Conservation (phyloP, 1,284 basidiomycete species). For the Ceratobasidium sp. region DNA sequence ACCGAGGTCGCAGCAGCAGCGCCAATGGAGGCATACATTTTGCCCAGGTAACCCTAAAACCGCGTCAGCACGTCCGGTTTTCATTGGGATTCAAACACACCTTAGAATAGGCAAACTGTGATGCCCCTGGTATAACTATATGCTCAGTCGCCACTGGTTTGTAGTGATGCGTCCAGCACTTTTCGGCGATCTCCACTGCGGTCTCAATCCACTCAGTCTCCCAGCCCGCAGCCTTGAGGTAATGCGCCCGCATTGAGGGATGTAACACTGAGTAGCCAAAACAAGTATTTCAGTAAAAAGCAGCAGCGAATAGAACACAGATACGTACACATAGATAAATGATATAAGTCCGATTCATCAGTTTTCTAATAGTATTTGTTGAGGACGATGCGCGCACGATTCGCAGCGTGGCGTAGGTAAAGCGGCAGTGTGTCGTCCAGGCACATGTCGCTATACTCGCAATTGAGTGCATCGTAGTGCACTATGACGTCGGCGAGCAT, state of each 20-base stretch:
- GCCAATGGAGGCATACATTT: background rate
- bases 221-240: background rate
- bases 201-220: conserved; percentile 6
- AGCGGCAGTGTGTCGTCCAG: background rate
- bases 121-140: background rate
- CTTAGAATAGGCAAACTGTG: conserved; percentile 3
- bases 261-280: background rate
- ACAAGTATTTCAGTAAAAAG: no score
- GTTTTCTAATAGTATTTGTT: conserved; percentile 12
- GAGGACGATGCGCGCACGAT: background rate
- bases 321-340: background rate
- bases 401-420: background rate
- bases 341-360: background rate
- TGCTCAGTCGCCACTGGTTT: background rate
- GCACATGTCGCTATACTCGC: background rate
- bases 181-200: background rate
- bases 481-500: background rate
- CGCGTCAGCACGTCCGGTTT: no score
- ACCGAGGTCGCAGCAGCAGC: background rate
- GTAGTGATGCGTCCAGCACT: background rate
- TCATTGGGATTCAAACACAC: background rate
- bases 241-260: background rate
- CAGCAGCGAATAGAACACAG: background rate
- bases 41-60: background rate
- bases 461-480: background rate